These are phyloP conservation scores for Gonapodya sp. DNA, from an alignment of 192 early-diverging fungal genomes.

Conservation along the genomic window DNA sequence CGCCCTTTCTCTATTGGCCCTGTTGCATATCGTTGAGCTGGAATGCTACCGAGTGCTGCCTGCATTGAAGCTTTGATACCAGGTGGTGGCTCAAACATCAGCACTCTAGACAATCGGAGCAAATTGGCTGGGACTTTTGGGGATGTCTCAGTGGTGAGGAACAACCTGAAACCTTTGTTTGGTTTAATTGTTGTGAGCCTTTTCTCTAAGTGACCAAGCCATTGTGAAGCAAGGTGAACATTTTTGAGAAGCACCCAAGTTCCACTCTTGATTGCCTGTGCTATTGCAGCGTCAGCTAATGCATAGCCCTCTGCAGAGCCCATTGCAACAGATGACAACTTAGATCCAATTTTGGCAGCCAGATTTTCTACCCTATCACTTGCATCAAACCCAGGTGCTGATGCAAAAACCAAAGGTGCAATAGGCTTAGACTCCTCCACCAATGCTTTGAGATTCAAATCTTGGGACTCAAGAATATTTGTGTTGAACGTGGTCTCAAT, in stretches of 20 bases:
- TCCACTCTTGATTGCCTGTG: constrained; percentile 68
- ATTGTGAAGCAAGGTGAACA: constrained; percentile 89
- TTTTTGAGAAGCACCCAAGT: constrained; percentile 97
- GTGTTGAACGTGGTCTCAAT: constrained; percentile 59
- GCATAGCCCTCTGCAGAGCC: constrained; percentile 89
- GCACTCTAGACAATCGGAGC: constrained; percentile 74
- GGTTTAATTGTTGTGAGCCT: constrained; percentile 76
- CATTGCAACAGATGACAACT: constrained; percentile 85
- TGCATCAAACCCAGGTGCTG: constrained; percentile 90
- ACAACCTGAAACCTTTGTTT: constrained; percentile 78
- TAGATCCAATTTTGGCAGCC: constrained; percentile 49
- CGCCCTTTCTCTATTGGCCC: constrained; percentile 80
- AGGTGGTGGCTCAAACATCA: constrained; percentile 93
- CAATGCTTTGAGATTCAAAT: constrained; percentile 53
- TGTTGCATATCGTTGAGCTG: constrained; percentile 36
- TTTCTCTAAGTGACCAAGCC: constrained; percentile 96
- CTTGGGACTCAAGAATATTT: constrained; percentile 38
- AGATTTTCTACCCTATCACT: constrained; percentile 88
- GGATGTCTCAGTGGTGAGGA: constrained; percentile 96
- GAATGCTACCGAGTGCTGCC: constrained; percentile 66
- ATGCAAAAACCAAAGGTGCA: constrained; percentile 88
- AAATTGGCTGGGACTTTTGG: constrained; percentile 92
- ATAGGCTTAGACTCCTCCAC: constrained; percentile 61
- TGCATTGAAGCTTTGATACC: constrained; percentile 90
- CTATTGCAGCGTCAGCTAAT: constrained; percentile 84